Percentiles rank a stretch among this genome's conserved stretches.
Conservation (phyloP, 805 yeast genomes). For the Monosporozyma aerobia region DNA sequence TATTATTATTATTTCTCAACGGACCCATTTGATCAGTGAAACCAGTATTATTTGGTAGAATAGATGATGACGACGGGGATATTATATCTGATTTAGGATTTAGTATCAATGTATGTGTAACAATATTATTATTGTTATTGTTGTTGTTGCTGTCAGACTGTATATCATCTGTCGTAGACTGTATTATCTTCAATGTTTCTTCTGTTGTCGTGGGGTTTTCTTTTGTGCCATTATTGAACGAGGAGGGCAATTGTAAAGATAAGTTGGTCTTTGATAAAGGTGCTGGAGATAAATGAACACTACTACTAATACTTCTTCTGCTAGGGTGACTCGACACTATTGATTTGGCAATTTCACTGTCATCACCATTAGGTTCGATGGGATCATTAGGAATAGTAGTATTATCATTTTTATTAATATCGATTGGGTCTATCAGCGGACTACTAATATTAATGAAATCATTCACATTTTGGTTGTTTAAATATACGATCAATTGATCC, state of each 20-base stretch:
- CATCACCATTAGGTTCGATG: neutral
- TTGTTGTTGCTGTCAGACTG: neutral
- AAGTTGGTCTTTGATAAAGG: neutral
- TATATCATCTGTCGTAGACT: neutral
- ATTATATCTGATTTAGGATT: neutral
- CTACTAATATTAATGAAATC: neutral
- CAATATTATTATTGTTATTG: neutral
- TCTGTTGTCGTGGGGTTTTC: neutral
- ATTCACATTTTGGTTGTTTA: neutral
- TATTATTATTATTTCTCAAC: neutral
- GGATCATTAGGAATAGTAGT: neutral
- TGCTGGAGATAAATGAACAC: neutral
- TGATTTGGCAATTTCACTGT: neutral
- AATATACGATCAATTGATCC: constrained; percentile 38
- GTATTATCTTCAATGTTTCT: neutral
- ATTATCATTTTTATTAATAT: neutral
- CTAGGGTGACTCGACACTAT: neutral
- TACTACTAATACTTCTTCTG: neutral
- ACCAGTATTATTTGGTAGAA: neutral
- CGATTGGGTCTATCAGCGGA: neutral
- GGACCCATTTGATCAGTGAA: neutral
- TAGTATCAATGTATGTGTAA: neutral
- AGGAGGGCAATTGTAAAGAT: neutral
- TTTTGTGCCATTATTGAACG: neutral
- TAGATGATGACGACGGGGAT: neutral